These are phyloP conservation scores for Linum tenue DNA, from an alignment of 345 rosid genomes.

Conservation along the genomic window DNA sequence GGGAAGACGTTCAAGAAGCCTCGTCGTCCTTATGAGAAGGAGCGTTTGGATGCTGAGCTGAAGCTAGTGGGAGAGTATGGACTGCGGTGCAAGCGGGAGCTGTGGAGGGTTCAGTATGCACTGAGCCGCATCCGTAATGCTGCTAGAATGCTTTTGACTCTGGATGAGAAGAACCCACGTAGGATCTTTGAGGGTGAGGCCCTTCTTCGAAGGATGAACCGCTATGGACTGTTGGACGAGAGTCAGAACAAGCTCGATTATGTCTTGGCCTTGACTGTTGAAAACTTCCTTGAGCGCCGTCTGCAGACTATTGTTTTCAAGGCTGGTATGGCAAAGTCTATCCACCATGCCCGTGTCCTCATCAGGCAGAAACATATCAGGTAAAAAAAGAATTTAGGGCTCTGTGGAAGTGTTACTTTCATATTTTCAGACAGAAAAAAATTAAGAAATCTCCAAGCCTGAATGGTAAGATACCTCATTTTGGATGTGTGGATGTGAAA, in stretches of 20 bases:
- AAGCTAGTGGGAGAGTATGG: constrained; percentile 59
- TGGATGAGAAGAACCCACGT: constrained; percentile 16
- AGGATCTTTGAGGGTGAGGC: constrained; percentile 62
- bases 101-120: constrained; percentile 52
- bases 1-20: constrained; percentile 58
- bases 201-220: constrained; percentile 46
- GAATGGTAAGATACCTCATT: too few species aligned
- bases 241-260: constrained; percentile 60
- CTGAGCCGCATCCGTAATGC: constrained; percentile 27
- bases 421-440: too few species aligned
- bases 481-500: too few species aligned
- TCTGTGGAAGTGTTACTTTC: too few species aligned
- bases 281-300: constrained; percentile 57
- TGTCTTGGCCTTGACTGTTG: constrained; percentile 61
- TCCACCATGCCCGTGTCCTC: constrained; percentile 58
- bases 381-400: constrained; percentile 8
- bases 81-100: constrained; percentile 53
- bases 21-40: constrained; percentile 42
- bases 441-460: too few species aligned
- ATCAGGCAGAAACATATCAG: constrained; percentile 64
- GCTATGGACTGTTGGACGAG: constrained; percentile 22
- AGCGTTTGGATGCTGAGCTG: constrained; percentile 24
- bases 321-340: constrained; percentile 63
- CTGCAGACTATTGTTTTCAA: constrained; percentile 55
- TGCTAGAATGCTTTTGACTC: constrained; percentile 49